These are phyloP conservation scores for Athelia sp. DNA, from an alignment of 1,284 basidiomycete species.

Conservation along the genomic window DNA sequence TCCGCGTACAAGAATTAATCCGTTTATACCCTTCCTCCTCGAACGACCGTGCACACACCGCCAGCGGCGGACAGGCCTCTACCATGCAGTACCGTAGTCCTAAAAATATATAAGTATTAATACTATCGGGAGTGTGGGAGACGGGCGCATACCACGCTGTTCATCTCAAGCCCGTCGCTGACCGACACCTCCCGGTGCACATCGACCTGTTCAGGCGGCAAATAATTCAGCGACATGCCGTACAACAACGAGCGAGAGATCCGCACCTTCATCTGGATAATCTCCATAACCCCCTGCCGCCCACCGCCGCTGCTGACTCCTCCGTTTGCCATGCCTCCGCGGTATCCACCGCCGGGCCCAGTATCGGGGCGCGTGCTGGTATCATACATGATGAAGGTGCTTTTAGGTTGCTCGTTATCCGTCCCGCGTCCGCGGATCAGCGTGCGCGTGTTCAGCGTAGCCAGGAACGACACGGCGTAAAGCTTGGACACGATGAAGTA, in stretches of 20 bases:
- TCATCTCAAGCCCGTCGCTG: too few species aligned
- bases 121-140: too few species aligned
- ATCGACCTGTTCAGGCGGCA: background rate
- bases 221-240: background rate
- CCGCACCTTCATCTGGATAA: too few species aligned
- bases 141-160: too few species aligned
- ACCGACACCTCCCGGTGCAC: background rate
- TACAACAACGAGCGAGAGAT: too few species aligned
- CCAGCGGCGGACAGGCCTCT: too few species aligned
- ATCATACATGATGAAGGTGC: background rate
- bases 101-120: too few species aligned
- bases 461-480: background rate
- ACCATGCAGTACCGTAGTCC: too few species aligned
- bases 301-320: background rate
- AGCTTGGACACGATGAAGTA: background rate
- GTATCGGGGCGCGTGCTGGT: background rate
- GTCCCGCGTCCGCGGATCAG: background rate
- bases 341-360: background rate
- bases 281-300: too few species aligned
- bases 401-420: background rate
- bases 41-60: too few species aligned
- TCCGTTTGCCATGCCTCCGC: background rate
- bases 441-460: background rate
- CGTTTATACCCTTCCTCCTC: too few species aligned
- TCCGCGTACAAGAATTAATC: too few species aligned